These are phyloP conservation scores for Pyrenophora graminea DNA, from an alignment of 2,329 filamentous ascomycete genomes.

Conservation along the genomic window DNA sequence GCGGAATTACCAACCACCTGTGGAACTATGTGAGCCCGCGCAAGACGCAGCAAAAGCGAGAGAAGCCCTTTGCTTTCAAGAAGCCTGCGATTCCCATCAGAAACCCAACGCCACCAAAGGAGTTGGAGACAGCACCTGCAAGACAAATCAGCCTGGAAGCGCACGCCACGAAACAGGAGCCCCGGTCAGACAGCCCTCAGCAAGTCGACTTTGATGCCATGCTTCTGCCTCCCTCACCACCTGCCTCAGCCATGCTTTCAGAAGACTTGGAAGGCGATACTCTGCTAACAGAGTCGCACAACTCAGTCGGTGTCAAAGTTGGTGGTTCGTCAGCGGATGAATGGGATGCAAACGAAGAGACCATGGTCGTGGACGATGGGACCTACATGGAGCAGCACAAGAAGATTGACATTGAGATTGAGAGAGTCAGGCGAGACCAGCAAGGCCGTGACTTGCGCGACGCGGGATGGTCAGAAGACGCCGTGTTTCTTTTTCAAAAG, in stretches of 20 bases:
- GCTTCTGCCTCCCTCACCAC: conserved; percentile 38
- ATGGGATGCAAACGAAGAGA: conserved; percentile 46
- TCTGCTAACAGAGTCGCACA: conserved; percentile 22
- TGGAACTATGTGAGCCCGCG: conserved; percentile 51
- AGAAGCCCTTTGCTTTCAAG: conserved; percentile 48
- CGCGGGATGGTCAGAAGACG: conserved; percentile 56
- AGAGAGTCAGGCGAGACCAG: conserved; percentile 29
- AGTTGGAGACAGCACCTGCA: conserved; percentile 2
- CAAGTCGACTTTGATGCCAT: conserved; percentile 28
- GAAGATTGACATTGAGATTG: conserved; percentile 26
- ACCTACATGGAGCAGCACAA: conserved; percentile 33
- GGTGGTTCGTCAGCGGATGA: conserved; percentile 22
- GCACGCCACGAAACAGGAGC: conserved; percentile 28
- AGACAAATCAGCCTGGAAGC: conserved; percentile 43
- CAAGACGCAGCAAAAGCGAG: conserved; percentile 44
- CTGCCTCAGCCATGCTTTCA: conserved; percentile 25
- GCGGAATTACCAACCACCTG: conserved; percentile 43
- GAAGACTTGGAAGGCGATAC: conserved; percentile 41
- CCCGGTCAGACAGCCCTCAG: conserved; percentile 26
- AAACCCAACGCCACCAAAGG: conserved; percentile 6
- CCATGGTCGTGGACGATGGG: conserved; percentile 40
- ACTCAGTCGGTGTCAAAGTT: conserved; percentile 7
- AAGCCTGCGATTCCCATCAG: conserved; percentile 30
- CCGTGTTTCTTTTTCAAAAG: conserved; percentile 58
- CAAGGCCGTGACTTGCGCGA: conserved; percentile 44